Percentiles rank a stretch among this genome's conserved stretches.
These are phyloP conservation scores for Talaromyces sp. DNA, from an alignment of 2,329 filamentous ascomycete genomes.

Conservation along the genomic window DNA sequence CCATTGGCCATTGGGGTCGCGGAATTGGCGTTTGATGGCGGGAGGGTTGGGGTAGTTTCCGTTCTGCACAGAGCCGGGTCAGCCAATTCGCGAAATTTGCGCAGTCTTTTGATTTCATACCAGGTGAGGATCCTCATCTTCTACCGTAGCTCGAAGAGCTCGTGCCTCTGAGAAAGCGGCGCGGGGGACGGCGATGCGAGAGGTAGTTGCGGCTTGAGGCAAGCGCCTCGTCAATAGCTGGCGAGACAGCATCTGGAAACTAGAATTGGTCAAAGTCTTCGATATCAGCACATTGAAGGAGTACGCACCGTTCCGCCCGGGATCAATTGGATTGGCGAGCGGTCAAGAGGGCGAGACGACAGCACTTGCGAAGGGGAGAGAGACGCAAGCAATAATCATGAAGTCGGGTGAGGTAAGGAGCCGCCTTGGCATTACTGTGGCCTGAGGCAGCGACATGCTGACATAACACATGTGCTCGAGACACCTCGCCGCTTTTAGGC, in stretches of 20 bases:
- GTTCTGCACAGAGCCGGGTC: slow-evolving; percentile 28
- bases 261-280: neutral
- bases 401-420: slow-evolving; percentile 5
- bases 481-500: slow-evolving; percentile 1
- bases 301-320: slow-evolving; percentile 22
- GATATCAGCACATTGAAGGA: neutral
- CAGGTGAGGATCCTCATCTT: slow-evolving; percentile 39
- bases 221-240: slow-evolving; percentile 39
- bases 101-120: slow-evolving; percentile 19
- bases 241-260: slow-evolving; percentile 39
- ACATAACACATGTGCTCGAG: neutral
- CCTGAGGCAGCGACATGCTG: slow-evolving; percentile 14
- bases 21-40: slow-evolving; percentile 77
- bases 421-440: neutral
- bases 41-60: slow-evolving; percentile 45
- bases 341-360: slow-evolving; percentile 9
- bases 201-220: slow-evolving; percentile 25
- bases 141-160: slow-evolving; percentile 30
- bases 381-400: neutral
- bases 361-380: slow-evolving; percentile 10
- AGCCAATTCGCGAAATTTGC: neutral
- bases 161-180: slow-evolving; percentile 38
- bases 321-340: slow-evolving; percentile 15
- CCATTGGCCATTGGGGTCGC: slow-evolving; percentile 89
- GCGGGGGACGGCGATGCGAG: slow-evolving; percentile 33